phyloP scores from a whole-genome alignment of 2,329 filamentous ascomycete genomes.

The Cytospora paraplurivora region DNA sequence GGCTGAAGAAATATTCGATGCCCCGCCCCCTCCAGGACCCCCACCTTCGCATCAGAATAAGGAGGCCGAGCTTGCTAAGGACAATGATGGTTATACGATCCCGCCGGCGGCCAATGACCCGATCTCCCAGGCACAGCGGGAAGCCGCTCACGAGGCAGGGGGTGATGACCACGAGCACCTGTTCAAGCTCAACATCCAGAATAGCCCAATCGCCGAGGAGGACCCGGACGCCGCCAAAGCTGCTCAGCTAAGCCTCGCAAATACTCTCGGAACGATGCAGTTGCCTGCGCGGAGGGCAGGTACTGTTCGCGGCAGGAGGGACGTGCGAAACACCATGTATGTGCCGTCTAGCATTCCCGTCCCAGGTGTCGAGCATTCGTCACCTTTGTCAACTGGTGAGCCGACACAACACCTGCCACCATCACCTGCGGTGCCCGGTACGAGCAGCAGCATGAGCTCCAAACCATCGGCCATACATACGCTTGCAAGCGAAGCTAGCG shows the following conservation, averaged over 20 bases:
- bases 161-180: constrained; percentile 63
- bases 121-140: constrained; percentile 72
- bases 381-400: constrained; percentile 30
- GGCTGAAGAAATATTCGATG: constrained; percentile 51
- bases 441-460: constrained; percentile 36
- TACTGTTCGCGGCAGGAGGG: constrained; percentile 83
- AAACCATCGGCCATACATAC: constrained; percentile 54
- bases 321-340: constrained; percentile 90
- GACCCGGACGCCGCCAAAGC: constrained; percentile 73
- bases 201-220: constrained; percentile 76
- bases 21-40: constrained; percentile 54
- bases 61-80: constrained; percentile 53
- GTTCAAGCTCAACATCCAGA: constrained; percentile 80
- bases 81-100: constrained; percentile 77
- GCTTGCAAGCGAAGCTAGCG: constrained; percentile 64
- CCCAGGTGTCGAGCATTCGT: constrained; percentile 8
- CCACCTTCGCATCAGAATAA: constrained; percentile 49
- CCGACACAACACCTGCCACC: constrained; percentile 35
- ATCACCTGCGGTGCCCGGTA: constrained; percentile 42
- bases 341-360: constrained; percentile 52
- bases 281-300: constrained; percentile 70
- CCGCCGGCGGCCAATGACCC: constrained; percentile 64
- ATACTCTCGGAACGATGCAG: constrained; percentile 65
- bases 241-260: constrained; percentile 74
- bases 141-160: constrained; percentile 51